Base-by-base conservation (phyloP, 768 basidiomycete genomes). In the Macrolepiota dolichaula region DNA sequence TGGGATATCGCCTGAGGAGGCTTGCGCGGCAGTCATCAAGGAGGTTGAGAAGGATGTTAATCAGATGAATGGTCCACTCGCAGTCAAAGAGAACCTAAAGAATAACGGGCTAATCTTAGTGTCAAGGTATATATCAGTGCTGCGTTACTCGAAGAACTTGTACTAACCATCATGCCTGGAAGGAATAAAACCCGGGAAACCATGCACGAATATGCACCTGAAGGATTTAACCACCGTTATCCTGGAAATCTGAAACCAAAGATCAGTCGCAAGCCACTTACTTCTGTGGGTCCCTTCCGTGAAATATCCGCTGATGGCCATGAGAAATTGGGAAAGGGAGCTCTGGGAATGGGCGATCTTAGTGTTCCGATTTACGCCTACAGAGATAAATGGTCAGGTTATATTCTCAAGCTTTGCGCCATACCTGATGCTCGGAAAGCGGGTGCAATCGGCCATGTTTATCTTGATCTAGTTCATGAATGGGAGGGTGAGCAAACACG, bases 251-350 rank as follows among this genome's bases (percentile, higher is more conserved):
- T 58, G 1, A 47, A 22, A 35, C 55, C 63, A 15, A 53, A 55
- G 13, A 62, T 67, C 29, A 56, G n/a, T 12, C 63, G 65, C 27
- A 57, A 57, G 7, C 51, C 55, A 12, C 63, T 69, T 11, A 50
- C 51, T 37, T 64, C 66, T 11, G 54, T 69, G 25, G 68, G 71
- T 0, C 66, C 67, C 1, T 66, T 64, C 52, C 67, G 69, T 35
- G 67, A 71, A 52, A 52, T 69, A 27, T 67, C 68, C 57, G 63
- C 66, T 19, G 70, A 72, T 55, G 69, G 70, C 0, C 70, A 60
- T 35, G 38, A 60, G 37, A 60, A 60, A 29, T 37, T 60, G 19
- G 52, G 52, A 13, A 40, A 37, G 11, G 51, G 69, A 36, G 70
- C 67, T 2, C 62, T 72, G 1, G 49, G 47, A 15, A 72, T 72